Evolutionary conservation across 2,329 filamentous ascomycete genomes (phyloP).

Genomic region (Pseudocercospora pini-densiflorae): DNA sequence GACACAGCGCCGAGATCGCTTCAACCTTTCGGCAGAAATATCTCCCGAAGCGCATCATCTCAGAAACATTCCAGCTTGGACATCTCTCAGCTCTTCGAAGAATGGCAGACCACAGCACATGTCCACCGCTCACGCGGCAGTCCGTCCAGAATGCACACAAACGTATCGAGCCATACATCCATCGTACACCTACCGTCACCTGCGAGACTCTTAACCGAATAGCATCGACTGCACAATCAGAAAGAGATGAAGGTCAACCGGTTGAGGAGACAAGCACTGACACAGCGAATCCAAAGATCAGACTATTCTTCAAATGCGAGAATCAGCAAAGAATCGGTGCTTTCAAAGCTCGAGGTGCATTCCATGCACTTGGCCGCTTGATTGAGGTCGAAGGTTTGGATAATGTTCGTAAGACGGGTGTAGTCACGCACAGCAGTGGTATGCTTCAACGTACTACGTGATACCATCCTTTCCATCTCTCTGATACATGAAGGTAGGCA

Average conservation of each 20-base stretch:
- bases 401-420: constrained; percentile 65
- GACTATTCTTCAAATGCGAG: constrained; percentile 94
- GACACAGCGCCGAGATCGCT: background rate
- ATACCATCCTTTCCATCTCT: background rate
- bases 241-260: constrained; percentile 27
- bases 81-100: background rate
- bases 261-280: constrained; percentile 16
- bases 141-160: constrained; percentile 74
- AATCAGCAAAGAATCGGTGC: constrained; percentile 89
- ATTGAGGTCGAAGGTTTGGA: constrained; percentile 65
- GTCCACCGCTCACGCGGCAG: constrained; percentile 69
- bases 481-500: constrained; percentile 61
- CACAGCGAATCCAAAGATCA: constrained; percentile 66
- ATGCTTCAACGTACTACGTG: constrained; percentile 23
- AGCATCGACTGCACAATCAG: constrained; percentile 71
- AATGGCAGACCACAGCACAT: constrained; percentile 52
- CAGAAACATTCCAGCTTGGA: background rate
- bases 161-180: constrained; percentile 75
- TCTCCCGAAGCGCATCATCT: background rate
- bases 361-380: constrained; percentile 78
- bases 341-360: constrained; percentile 90
- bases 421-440: constrained; percentile 91
- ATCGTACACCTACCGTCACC: constrained; percentile 82
- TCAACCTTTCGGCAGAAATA: background rate
- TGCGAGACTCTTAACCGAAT: constrained; percentile 74